Evolutionary conservation across 164 flowering plant genomes (phyloP).

Genomic region (Berberis thunbergii): DNA sequence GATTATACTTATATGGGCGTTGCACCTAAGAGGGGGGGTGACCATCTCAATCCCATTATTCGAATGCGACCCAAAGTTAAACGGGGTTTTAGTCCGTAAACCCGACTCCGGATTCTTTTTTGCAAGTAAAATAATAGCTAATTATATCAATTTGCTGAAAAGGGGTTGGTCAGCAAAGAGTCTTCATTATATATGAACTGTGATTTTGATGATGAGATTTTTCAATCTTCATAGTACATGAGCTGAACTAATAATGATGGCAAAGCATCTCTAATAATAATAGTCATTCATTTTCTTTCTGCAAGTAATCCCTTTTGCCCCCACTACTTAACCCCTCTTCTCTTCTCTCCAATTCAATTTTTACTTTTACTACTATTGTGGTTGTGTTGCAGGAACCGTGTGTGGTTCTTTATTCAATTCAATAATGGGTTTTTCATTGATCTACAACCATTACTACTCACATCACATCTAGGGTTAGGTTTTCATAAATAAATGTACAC

Average conservation of each 20-base stretch:
- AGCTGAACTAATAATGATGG: constrained; percentile 35
- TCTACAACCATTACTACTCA: background rate
- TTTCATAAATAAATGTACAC: constrained; percentile 12
- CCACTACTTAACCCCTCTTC: background rate
- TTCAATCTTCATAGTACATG: background rate
- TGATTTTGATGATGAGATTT: constrained; percentile 7
- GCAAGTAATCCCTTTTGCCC: background rate
- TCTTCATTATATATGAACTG: background rate
- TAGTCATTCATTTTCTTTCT: background rate
- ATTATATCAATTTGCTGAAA: too few relatives aligned
- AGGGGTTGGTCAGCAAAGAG: too few relatives aligned
- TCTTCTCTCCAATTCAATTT: constrained; percentile 1
- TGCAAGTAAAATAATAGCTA: too few relatives aligned
- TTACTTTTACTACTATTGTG: background rate
- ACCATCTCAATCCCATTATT: too few relatives aligned
- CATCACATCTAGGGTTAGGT: constrained; percentile 12
- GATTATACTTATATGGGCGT: too few relatives aligned
- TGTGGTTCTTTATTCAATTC: background rate
- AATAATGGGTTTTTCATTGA: constrained; percentile 1
- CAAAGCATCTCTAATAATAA: constrained; percentile 19
- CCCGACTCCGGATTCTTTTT: too few relatives aligned
- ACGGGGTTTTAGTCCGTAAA: too few relatives aligned
- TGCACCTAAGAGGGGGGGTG: too few relatives aligned
- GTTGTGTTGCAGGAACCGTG: constrained; percentile 11
- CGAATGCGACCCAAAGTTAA: too few relatives aligned